phyloP scores from a whole-genome alignment of 1,139 yeast species.

The Zygosaccharomyces sapae region DNA sequence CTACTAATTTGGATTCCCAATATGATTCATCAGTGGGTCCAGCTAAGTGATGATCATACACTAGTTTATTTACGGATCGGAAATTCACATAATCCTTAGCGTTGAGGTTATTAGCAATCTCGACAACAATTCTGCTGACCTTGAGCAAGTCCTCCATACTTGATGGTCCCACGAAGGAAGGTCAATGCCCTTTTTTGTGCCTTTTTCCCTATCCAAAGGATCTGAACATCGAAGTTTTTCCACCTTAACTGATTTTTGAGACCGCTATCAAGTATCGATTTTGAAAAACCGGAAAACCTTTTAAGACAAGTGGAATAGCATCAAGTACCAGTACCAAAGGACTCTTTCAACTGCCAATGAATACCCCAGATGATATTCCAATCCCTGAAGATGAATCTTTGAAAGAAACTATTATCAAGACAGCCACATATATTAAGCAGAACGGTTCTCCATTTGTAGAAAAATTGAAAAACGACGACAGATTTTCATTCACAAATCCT shows the following conservation, averaged over 20 bases:
- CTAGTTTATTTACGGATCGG: constrained; percentile 26
- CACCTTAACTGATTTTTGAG: neutral
- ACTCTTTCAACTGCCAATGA: neutral
- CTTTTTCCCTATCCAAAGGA: no score
- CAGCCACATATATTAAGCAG: constrained; percentile 64
- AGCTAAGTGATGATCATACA: constrained; percentile 38
- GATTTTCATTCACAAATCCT: constrained; percentile 59
- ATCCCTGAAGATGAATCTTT: constrained; percentile 25
- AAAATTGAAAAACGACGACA: constrained; percentile 52
- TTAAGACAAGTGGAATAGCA: no score
- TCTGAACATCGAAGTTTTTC: constrained; percentile 1
- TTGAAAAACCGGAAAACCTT: no score
- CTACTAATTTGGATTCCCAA: constrained; percentile 51
- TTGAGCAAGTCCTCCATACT: constrained; percentile 29
- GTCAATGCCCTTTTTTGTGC: neutral
- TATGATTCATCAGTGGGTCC: constrained; percentile 37
- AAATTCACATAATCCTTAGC: constrained; percentile 37
- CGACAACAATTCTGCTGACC: constrained; percentile 26
- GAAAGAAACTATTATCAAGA: constrained; percentile 59
- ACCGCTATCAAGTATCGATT: constrained; percentile 1
- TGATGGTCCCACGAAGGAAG: neutral
- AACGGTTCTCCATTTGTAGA: constrained; percentile 67
- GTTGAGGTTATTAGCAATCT: constrained; percentile 25
- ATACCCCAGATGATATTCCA: constrained; percentile 1
- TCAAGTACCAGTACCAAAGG: neutral